These are phyloP conservation scores for Zygoascus ofunaensis DNA, from an alignment of 805 yeast species.

Conservation along the genomic window DNA sequence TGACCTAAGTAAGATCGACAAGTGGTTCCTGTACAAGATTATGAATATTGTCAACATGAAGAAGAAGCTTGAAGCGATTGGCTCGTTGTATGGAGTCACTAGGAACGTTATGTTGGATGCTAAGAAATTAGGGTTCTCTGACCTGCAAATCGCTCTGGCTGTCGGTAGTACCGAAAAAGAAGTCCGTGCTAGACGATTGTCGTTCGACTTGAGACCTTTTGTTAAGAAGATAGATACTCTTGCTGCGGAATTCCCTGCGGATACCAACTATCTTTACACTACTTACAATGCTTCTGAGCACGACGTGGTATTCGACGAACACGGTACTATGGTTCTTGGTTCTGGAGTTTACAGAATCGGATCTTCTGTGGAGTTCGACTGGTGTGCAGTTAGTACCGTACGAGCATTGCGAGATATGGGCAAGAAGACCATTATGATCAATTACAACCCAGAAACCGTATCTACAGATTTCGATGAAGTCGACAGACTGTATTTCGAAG, in stretches of 20 bases:
- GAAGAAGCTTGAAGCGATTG: conserved; percentile 61
- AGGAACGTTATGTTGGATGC: conserved; percentile 67
- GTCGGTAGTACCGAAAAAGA: conserved; percentile 67
- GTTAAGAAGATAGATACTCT: conserved; percentile 95
- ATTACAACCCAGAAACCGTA: conserved; percentile 97
- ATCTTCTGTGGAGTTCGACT: conserved; percentile 95
- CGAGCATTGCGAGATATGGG: conserved; percentile 85
- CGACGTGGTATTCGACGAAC: conserved; percentile 78
- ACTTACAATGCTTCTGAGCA: conserved; percentile 86
- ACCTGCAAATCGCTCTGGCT: conserved; percentile 78
- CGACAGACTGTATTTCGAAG: conserved; percentile 94
- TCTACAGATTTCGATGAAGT: conserved; percentile 98
- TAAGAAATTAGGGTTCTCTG: conserved; percentile 91
- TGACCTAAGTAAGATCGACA: conserved; percentile 85
- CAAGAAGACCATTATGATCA: conserved; percentile 87
- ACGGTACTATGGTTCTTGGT: conserved; percentile 90
- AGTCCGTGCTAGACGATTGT: conserved; percentile 74
- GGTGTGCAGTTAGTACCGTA: conserved; percentile 98
- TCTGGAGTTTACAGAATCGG: conserved; percentile 99
- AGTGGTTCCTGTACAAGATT: conserved; percentile 90
- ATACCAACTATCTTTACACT: conserved; percentile 89
- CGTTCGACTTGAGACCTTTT: conserved; percentile 75
- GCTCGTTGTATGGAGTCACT: conserved; percentile 50
- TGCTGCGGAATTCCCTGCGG: conserved; percentile 98
- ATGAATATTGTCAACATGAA: conserved; percentile 89